Evolutionary conservation across 192 early-diverging fungal genomes (phyloP), one percentile per base, ranked within the genome.

Genomic region (Podila verticillata): DNA sequence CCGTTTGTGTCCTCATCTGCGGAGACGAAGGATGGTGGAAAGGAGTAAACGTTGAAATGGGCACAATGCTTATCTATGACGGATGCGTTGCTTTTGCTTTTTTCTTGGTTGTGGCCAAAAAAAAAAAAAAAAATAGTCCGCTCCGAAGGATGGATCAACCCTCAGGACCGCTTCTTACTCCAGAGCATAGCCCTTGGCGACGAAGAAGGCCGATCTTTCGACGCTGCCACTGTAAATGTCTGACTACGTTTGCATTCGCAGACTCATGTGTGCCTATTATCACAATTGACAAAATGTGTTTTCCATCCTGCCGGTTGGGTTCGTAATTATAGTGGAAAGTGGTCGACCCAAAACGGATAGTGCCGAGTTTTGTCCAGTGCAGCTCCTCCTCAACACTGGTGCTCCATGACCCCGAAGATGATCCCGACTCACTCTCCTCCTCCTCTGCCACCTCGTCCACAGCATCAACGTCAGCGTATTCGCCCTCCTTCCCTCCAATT

Each of bases 111-210:
- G n/a, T n/a, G n/a, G n/a, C n/a, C n/a, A 48, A 48, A 20, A 48
- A 48, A 48, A 48, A 20, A 48, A 48, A 48, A 48, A 48, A 48
- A 30, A 58, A 70, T 61, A 84, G 83, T 84, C 17, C 73, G 84
- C 13, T 73, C 68, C 44, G 84, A 82, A 26, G 68, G 66, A 35
- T 72, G 74, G 81, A 71, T 84, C 29, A 82, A 67, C 39, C 79
- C 84, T 17, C 69, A 75, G 61, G 84, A 84, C 36, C 71, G 67
- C 28, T 84, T 84, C 68, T 61, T 84, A 1, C 65, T 84, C 7
- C 84, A 84, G 58, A 82, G 49, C 22, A 34, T 82, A 19, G 66
- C 67, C 10, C 61, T 84, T 26, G 70, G 44, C 0, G 36, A 72
- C 0, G 63, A 67, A 0, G 84, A 84, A 35, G 71, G 36, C 5